Base-by-base conservation (phyloP, 129 eudicot genomes). In the Flaveria bidentis region DNA sequence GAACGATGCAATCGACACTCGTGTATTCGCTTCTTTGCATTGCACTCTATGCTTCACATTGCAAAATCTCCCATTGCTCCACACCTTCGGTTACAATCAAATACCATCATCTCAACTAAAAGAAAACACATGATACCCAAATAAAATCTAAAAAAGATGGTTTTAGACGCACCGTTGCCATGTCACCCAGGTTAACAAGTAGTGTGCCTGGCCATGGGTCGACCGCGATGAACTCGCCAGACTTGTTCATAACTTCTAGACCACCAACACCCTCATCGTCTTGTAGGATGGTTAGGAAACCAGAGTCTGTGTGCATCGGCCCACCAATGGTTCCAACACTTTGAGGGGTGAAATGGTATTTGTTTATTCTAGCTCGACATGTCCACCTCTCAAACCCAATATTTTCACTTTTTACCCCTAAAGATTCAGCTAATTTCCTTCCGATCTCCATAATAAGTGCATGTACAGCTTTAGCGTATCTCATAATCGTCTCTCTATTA, bases 221-320 rank as follows among this genome's bases (percentile, higher is more conserved):
- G 26, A 93, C 85, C 0, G 98, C 64, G 65, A 79, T 26, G 12
- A 79, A 90, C 30, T 71, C 69, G 0, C 89, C 92, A 1, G 85
- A 85, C 45, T 52, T 70, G 76, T 78, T 73, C 95, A 88, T 88
- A 6, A 90, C 97, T 84, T 93, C 91, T 17, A 93, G 89, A 12
- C 98, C 98, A 45, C 97, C 92, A 69, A 88, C 83, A 46, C 51
- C 80, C 64, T 90, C 96, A 76, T 93, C 98, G 22, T 93, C 98
- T 60, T 93, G 98, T 65, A 93, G 88, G 57, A 93, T 69, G 30
- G 98, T 88, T 53, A 93, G 89, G 56, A 93, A 88, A 28, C 98
- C 90, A 2, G 97, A 85, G 71, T 93, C 98, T 1, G 98, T 93
- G 77, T 93, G 98, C 9, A 84, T 70, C 52, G 87, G 91, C 14